Base-by-base conservation (phyloP, 2,329 filamentous ascomycete genomes). In the Zasmidium citrigriseum region DNA sequence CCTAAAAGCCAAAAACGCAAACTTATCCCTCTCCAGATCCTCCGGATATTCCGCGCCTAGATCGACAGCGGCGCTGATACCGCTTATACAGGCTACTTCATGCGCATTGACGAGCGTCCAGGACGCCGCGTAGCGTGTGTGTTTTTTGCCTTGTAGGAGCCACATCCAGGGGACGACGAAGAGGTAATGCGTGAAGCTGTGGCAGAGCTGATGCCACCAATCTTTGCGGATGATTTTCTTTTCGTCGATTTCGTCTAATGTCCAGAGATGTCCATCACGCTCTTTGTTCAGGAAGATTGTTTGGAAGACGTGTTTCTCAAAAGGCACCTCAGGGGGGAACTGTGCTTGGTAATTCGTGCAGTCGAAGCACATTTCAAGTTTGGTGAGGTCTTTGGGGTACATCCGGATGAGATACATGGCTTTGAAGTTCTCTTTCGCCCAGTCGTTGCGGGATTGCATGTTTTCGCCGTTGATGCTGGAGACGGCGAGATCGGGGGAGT, bases 331-430 rank as follows among this genome's bases (percentile, higher is more conserved):
- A 2, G 77, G 71, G 1, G 85, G 84, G 62, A 91, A 88, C 68
- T 91, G 88, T 46, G 86, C 81, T 70, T 91, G 88, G 73, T 91
- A 90, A 70, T 90, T 89, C 38, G 86, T 88, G 75, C 86, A 89
- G 72, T 91, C 87, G 73, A 90, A 91, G 57, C 83, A 87, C 80
- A 78, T 85, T 69, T 84, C 83, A 34, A 80, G 81, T 70, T 85
- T 83, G 2, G 76, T 81, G 1, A 79, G 77, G 64, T 87, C 81
- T 14, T 80, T 59, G 0, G 77, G 72, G 69, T 88, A 88, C 53
- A 80, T 82, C 55, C 86, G 83, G 64, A 85, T 88, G 67, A 83
- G 82, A 74, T 88, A 88, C 85, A 88, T 88, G 52, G 85, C 85
- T 51, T 80, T 78, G 76, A 85, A 88, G 20, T 75, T 77, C 50